phyloP scores from a whole-genome alignment of 2,329 filamentous ascomycete genomes.

The Xylariaceae sp. region DNA sequence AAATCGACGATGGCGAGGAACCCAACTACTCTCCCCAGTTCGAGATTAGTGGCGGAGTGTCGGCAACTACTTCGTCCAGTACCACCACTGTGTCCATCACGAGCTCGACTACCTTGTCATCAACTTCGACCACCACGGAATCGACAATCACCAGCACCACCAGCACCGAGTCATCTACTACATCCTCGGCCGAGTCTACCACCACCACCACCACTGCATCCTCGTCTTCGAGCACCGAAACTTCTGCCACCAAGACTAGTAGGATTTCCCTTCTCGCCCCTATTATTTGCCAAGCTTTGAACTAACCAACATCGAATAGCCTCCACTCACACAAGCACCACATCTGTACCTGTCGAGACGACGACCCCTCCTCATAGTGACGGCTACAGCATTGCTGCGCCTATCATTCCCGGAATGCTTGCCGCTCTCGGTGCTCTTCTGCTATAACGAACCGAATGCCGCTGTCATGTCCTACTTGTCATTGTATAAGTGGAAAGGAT shows the following conservation, averaged over 20 bases:
- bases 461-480: background rate
- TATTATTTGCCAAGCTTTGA: background rate
- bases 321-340: conserved; percentile 14
- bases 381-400: conserved; percentile 22
- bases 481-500: conserved; percentile 7
- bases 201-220: conserved; percentile 15
- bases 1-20: conserved; percentile 36
- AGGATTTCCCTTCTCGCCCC: conserved; percentile 1
- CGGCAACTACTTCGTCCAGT: conserved; percentile 13
- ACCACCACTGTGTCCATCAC: conserved; percentile 18
- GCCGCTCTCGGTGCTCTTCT: conserved; percentile 22
- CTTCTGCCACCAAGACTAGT: conserved; percentile 9
- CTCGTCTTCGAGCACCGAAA: conserved; percentile 2
- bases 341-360: conserved; percentile 15
- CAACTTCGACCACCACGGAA: too few relatives aligned
- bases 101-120: conserved; percentile 2
- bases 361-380: conserved; percentile 26
- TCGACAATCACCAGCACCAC: too few relatives aligned
- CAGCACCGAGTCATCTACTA: conserved; percentile 18
- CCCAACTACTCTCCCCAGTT: conserved; percentile 43
- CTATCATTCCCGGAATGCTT: conserved; percentile 25
- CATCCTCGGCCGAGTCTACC: conserved; percentile 2
- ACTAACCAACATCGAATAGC: conserved; percentile 12
- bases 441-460: conserved; percentile 15
- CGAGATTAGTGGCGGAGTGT: conserved; percentile 26